phyloP scores from a whole-genome alignment of 2,329 filamentous ascomycete species.

The Cercospora sp. region DNA sequence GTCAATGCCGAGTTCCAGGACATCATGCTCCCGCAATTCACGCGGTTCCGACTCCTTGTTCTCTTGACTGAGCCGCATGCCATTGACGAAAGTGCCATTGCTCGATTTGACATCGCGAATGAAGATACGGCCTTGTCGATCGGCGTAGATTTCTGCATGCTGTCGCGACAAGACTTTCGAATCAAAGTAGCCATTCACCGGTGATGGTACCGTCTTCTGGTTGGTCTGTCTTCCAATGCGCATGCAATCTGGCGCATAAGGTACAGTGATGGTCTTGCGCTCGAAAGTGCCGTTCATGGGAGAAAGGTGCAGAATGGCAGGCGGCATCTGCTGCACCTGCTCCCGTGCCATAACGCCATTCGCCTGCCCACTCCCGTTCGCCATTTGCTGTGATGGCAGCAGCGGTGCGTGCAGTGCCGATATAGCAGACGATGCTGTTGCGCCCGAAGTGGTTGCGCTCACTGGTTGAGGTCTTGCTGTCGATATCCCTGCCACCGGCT shows the following conservation, averaged over 20 bases:
- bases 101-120: conserved; percentile 98
- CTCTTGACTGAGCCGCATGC: conserved; percentile 82
- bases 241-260: conserved; percentile 88
- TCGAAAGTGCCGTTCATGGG: conserved; percentile 97
- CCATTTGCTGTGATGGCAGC: conserved; percentile 67
- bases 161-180: conserved; percentile 96
- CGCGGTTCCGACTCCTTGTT: conserved; percentile 96
- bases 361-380: conserved; percentile 58
- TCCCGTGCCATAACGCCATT: conserved; percentile 55
- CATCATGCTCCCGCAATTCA: conserved; percentile 86
- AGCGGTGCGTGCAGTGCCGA: conserved; percentile 64
- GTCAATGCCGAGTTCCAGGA: conserved; percentile 92
- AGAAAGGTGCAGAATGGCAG: conserved; percentile 79
- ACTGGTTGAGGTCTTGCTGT: conserved; percentile 63
- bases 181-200: conserved; percentile 92
- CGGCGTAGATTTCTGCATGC: conserved; percentile 94
- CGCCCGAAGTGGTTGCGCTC: conserved; percentile 58
- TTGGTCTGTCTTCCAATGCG: conserved; percentile 96
- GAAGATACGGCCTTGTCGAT: conserved; percentile 74
- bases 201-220: conserved; percentile 88
- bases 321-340: conserved; percentile 54
- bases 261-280: conserved; percentile 91
- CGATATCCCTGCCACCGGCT: conserved; percentile 63
- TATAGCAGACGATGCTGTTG: conserved; percentile 62
- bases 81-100: conserved; percentile 98